These are phyloP conservation scores for Serendipita sp. DNA, from an alignment of 768 basidiomycete genomes.

Conservation along the genomic window DNA sequence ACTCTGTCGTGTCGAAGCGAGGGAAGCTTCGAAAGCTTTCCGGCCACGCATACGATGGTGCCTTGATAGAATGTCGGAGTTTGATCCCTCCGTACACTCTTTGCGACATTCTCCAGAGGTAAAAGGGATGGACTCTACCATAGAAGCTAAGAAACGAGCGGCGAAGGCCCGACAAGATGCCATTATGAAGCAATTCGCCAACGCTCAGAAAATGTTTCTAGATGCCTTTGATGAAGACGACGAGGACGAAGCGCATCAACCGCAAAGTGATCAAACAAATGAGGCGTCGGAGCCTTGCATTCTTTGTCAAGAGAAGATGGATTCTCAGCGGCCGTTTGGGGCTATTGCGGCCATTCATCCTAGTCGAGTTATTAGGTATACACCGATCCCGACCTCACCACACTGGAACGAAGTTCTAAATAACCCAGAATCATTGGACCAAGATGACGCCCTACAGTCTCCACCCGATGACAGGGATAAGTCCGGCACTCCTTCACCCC, in stretches of 20 bases:
- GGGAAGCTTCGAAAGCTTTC: conserved; percentile 57
- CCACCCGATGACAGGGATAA: conserved; percentile 18
- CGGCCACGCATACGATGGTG: conserved; percentile 60
- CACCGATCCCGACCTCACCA: conserved; percentile 29
- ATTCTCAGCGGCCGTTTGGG: conserved; percentile 56
- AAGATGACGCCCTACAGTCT: conserved; percentile 13
- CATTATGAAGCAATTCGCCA: conserved; percentile 91
- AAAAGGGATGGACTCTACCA: conserved; percentile 23
- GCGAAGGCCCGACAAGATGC: conserved; percentile 84
- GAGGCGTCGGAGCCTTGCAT: conserved; percentile 61
- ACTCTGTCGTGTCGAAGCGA: conserved; percentile 62
- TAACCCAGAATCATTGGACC: conserved; percentile 50
- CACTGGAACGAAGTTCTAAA: conserved; percentile 60
- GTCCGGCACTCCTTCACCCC: conserved; percentile 9
- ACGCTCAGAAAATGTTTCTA: conserved; percentile 76
- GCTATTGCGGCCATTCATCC: conserved; percentile 76
- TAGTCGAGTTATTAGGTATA: conserved; percentile 63
- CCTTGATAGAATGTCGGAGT: conserved; percentile 37
- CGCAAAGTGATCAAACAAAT: conserved; percentile 15
- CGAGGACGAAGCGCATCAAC: conserved; percentile 39
- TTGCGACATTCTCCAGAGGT: conserved; percentile 22
- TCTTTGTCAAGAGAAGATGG: conserved; percentile 91
- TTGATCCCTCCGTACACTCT: conserved; percentile 39
- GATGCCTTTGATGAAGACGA: conserved; percentile 56
- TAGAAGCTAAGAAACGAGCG: conserved; percentile 62